A percentile compares a stretch with the other conserved stretches of the same genome.
phyloP scores from a whole-genome alignment of 345 rosid species.

The Lenwebbia sp. region DNA sequence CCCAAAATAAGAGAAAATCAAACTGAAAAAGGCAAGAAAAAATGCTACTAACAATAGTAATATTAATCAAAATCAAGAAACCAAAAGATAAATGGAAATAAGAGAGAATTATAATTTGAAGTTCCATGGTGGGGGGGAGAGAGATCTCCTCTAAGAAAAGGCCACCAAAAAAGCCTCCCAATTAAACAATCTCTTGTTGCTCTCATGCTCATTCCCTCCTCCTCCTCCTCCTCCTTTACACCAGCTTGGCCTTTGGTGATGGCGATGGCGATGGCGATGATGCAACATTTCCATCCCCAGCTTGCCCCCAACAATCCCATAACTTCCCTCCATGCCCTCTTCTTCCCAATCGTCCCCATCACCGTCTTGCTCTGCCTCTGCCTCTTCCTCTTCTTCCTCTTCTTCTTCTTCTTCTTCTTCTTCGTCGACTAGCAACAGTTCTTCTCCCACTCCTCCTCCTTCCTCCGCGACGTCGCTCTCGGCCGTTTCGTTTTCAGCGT shows the following conservation, averaged over 20 bases:
- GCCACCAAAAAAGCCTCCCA: slow-evolving; percentile 61
- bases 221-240: slow-evolving; percentile 29
- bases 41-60: neutral
- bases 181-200: slow-evolving; percentile 21
- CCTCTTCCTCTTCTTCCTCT: neutral
- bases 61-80: neutral
- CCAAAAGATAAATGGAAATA: neutral
- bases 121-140: neutral
- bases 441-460: neutral
- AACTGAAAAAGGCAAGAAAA: neutral
- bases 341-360: neutral
- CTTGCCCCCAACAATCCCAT: neutral
- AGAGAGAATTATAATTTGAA: neutral
- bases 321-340: neutral
- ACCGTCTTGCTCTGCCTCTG: neutral
- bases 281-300: neutral
- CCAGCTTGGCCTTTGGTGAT: slow-evolving; percentile 3
- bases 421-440: neutral
- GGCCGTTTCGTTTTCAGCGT: neutral
- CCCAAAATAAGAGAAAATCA: neutral
- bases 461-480: neutral
- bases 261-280: neutral
- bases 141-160: slow-evolving; percentile 23
- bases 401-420: neutral
- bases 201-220: slow-evolving; percentile 4